Base-by-base conservation (phyloP, 805 yeast species). In the Metschnikowia vanudenii region DNA sequence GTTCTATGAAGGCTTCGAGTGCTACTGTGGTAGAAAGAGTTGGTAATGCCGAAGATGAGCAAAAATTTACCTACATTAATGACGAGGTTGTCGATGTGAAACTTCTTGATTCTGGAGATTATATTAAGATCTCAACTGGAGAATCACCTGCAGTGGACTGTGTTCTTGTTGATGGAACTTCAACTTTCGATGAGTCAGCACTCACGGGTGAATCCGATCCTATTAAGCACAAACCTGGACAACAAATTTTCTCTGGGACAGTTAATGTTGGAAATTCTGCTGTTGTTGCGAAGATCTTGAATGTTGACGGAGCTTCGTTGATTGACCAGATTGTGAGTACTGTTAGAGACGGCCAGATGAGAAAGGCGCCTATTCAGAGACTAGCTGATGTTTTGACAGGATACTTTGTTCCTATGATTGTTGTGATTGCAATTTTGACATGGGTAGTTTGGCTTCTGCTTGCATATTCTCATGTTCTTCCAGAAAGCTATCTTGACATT, bases 191-290 rank as follows among this genome's bases (percentile, higher is more conserved):
- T 54, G 85, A 80, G 53, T 77, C 83, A 47, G 83, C 84, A 14
- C 62, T 81, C 12, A 80, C 85, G 0, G 85, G 85, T 12, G 85
- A 81, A 56, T 76, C 84, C 0, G 62, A 69, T 13, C 87, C 90
- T 1, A 82, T 84, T 12, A 65, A 65, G 16, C 85, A 80, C 54
- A 44, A 49, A 0, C 65, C 67, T 0, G 91, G 91, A 0, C 88
- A 84, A 50, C 85, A 81, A 50, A 71, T 85, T 2, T 85, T 77
- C 64, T 81, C 89, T 0, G 94, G 92, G 1, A 84, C 92, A 0
- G 73, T 84, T 6, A 86, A 85, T 57, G 67, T 69, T 13, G 89
- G 92, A 1, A 70, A 75, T 14, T 69, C 65, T 6, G 63, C 85
- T 0, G 68, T 84, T 4, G 59, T 76, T 28, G 85, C 83, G 10